These are phyloP conservation scores for Sporobolomyces roseus DNA, from an alignment of 768 basidiomycete genomes.

Conservation along the genomic window DNA sequence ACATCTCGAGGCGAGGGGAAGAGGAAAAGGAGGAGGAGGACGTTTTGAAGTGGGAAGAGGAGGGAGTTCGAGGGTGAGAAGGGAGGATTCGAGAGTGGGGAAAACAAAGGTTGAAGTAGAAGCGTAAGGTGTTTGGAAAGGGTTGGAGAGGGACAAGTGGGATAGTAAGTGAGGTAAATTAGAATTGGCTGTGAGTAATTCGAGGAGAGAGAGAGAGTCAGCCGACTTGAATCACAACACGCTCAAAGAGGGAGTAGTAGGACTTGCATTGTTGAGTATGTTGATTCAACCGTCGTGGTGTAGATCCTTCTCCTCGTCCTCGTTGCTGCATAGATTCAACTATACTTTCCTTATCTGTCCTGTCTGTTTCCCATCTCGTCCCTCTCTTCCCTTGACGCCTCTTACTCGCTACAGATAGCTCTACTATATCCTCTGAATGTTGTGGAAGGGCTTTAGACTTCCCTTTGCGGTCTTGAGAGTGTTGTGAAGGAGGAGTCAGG, in stretches of 20 bases:
- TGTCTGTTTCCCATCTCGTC: not conserved
- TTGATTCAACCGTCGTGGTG: not conserved
- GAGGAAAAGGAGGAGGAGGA: no score
- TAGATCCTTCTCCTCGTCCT: not conserved
- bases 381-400: not conserved
- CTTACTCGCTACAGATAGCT: not conserved
- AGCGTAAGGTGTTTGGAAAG: not conserved
- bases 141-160: slow-evolving; percentile 9
- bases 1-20: not conserved
- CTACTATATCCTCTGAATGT: no score
- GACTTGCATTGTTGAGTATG: not conserved
- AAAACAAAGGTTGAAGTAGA: not conserved
- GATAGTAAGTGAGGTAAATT: not conserved
- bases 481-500: not conserved
- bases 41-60: not conserved
- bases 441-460: no score
- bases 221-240: not conserved
- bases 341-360: slow-evolving; percentile 1
- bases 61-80: no score
- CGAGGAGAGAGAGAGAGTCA: not conserved
- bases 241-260: not conserved
- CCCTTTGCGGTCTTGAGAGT: not conserved
- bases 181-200: not conserved
- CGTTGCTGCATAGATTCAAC: not conserved
- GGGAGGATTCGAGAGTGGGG: not conserved